These are phyloP conservation scores for Backusella australiensis DNA, from an alignment of 192 early-diverging fungal genomes.

Conservation along the genomic window DNA sequence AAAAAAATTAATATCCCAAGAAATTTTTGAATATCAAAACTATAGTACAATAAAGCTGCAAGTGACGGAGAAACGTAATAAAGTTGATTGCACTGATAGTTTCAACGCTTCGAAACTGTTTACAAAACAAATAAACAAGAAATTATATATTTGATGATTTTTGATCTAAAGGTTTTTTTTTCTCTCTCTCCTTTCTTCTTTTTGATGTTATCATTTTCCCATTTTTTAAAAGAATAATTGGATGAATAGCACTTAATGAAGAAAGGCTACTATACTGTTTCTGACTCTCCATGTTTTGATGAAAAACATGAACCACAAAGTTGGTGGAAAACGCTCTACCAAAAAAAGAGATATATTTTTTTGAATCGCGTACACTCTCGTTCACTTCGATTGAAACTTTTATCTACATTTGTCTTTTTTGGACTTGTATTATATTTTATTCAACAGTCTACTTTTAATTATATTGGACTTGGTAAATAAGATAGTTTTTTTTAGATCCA, in stretches of 20 bases:
- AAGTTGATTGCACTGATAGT: not conserved
- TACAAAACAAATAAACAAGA: not conserved
- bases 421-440: not conserved
- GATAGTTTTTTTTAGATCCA: not conserved
- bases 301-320: not conserved
- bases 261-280: not conserved
- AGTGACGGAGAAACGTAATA: not conserved
- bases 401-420: not conserved
- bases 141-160: not conserved
- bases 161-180: not conserved
- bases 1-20: not conserved
- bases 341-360: not conserved
- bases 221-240: not conserved
- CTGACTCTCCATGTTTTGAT: not conserved
- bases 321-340: not conserved
- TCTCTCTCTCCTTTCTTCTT: not conserved
- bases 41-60: not conserved
- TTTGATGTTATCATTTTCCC: not conserved
- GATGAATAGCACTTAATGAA: not conserved
- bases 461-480: not conserved
- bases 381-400: not conserved
- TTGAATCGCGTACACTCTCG: conserved; percentile 3
- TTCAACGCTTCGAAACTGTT: not conserved
- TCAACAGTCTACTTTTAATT: not conserved
- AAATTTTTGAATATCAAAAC: not conserved